Conservation (phyloP, 345 rosid genomes). For the Camelina neglecta region DNA sequence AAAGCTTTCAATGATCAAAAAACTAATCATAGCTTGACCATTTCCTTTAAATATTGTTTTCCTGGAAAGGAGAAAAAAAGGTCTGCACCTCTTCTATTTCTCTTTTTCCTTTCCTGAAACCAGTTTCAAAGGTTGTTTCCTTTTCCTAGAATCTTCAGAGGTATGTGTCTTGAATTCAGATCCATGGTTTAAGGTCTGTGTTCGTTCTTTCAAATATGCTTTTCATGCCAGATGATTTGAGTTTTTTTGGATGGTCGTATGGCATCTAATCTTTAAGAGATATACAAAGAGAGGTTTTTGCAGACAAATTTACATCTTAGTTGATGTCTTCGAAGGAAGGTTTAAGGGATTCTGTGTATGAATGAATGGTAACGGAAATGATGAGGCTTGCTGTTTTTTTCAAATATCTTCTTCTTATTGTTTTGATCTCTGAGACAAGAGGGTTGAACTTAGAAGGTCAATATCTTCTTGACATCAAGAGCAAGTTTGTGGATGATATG, state of each 20-base stretch:
- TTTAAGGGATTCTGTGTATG: conserved; percentile 43
- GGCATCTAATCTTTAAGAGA: not conserved
- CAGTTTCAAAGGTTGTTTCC: conserved; percentile 36
- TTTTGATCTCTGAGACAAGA: conserved; percentile 48
- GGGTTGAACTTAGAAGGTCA: conserved; percentile 77
- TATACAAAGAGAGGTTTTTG: not conserved
- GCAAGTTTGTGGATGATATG: conserved; percentile 52
- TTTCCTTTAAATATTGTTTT: conserved; percentile 35
- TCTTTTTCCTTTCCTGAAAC: conserved; percentile 30
- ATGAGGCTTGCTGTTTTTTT: conserved; percentile 29
- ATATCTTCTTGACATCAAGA: conserved; percentile 65
- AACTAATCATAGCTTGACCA: conserved; percentile 42
- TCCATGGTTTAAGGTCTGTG: conserved; percentile 13
- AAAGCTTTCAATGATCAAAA: conserved; percentile 35
- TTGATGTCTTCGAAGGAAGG: conserved; percentile 25
- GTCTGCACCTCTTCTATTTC: conserved; percentile 28
- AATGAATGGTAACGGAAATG: conserved; percentile 44
- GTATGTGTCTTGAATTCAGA: conserved; percentile 27
- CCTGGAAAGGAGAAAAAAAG: conserved; percentile 9
- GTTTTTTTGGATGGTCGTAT: conserved; percentile 24
- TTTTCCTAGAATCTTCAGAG: conserved; percentile 21
- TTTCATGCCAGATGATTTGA: not conserved
- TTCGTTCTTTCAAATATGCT: conserved; percentile 6
- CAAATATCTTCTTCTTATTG: conserved; percentile 31
- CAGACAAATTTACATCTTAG: conserved; percentile 18